Percentiles rank a stretch among this genome's conserved stretches.
Conservation (phyloP, 2,329 filamentous ascomycete species). For the Fusarium udum region DNA sequence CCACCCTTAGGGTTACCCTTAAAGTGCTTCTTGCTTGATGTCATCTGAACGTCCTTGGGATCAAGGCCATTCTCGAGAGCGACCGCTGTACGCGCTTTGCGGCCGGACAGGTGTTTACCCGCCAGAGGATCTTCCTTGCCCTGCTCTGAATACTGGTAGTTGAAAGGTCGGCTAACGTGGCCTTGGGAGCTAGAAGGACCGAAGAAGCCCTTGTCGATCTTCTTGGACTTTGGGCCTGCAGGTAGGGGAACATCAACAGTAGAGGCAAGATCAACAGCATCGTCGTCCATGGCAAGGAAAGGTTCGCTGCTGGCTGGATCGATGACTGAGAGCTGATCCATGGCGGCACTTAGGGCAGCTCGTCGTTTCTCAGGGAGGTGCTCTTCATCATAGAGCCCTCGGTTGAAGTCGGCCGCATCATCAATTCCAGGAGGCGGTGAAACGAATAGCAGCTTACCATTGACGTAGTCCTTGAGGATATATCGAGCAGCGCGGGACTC, state of each 20-base stretch:
- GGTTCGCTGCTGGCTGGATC: slow-evolving; percentile 40
- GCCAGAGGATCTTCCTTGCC: slow-evolving; percentile 58
- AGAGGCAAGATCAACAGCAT: slow-evolving; percentile 45
- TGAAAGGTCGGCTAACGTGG: slow-evolving; percentile 83
- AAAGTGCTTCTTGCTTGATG: slow-evolving; percentile 89
- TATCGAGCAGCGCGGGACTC: slow-evolving; percentile 90
- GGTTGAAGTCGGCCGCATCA: slow-evolving; percentile 83
- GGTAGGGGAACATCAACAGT: slow-evolving; percentile 61
- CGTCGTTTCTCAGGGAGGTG: slow-evolving; percentile 86
- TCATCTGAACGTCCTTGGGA: slow-evolving; percentile 75
- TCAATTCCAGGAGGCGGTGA: slow-evolving; percentile 82
- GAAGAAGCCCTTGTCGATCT: slow-evolving; percentile 92
- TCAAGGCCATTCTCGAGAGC: slow-evolving; percentile 88
- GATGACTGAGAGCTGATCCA: slow-evolving; percentile 57
- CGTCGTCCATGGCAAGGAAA: slow-evolving; percentile 45
- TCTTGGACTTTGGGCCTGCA: slow-evolving; percentile 76
- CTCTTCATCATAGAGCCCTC: slow-evolving; percentile 82
- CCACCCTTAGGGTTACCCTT: slow-evolving; percentile 75
- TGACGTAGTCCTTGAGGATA: slow-evolving; percentile 96
- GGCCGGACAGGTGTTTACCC: slow-evolving; percentile 76
- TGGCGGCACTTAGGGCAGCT: slow-evolving; percentile 65
- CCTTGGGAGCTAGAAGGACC: slow-evolving; percentile 69
- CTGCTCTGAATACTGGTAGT: slow-evolving; percentile 87
- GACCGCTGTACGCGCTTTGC: slow-evolving; percentile 83
- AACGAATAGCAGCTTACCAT: slow-evolving; percentile 91